These are phyloP conservation scores for Blastomyces gilchristii DNA, from an alignment of 2,329 filamentous ascomycete genomes.

Conservation along the genomic window DNA sequence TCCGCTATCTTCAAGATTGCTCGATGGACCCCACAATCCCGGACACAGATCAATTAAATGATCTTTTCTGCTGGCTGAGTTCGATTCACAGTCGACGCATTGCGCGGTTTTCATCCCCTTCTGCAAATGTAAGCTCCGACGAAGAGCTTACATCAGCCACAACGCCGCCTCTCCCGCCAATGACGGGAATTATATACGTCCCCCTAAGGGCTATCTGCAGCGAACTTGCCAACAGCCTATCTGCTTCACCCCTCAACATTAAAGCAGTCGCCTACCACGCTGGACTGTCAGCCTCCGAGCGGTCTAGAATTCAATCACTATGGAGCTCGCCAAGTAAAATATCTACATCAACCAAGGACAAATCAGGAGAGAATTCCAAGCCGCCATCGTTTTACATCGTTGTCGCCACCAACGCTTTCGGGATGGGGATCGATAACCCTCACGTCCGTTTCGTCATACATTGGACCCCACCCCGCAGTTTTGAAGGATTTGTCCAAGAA, in stretches of 20 bases:
- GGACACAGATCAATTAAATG: constrained; percentile 57
- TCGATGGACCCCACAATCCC: constrained; percentile 23
- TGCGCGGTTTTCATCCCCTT: constrained; percentile 48
- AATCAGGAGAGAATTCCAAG: constrained; percentile 16
- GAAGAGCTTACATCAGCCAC: neutral
- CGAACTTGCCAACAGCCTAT: constrained; percentile 30
- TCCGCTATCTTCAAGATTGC: constrained; percentile 49
- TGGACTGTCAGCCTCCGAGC: constrained; percentile 64
- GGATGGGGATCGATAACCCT: constrained; percentile 96
- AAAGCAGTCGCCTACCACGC: constrained; percentile 39
- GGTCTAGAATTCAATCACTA: constrained; percentile 43
- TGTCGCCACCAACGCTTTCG: constrained; percentile 90
- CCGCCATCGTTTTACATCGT: constrained; percentile 74
- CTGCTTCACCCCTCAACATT: constrained; percentile 23
- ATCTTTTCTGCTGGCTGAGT: constrained; percentile 68
- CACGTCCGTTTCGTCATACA: constrained; percentile 91
- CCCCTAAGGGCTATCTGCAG: constrained; percentile 33
- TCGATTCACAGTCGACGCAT: constrained; percentile 62
- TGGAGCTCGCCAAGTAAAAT: constrained; percentile 23
- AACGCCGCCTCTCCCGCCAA: constrained; percentile 22
- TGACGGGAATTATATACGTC: constrained; percentile 41
- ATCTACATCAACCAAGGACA: constrained; percentile 5
- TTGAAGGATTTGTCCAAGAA: constrained; percentile 95
- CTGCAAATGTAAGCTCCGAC: constrained; percentile 46
- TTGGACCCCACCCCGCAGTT: constrained; percentile 87